These are phyloP conservation scores for Colletotrichum godetiae DNA, from an alignment of 2,329 filamentous ascomycete genomes.

Conservation along the genomic window DNA sequence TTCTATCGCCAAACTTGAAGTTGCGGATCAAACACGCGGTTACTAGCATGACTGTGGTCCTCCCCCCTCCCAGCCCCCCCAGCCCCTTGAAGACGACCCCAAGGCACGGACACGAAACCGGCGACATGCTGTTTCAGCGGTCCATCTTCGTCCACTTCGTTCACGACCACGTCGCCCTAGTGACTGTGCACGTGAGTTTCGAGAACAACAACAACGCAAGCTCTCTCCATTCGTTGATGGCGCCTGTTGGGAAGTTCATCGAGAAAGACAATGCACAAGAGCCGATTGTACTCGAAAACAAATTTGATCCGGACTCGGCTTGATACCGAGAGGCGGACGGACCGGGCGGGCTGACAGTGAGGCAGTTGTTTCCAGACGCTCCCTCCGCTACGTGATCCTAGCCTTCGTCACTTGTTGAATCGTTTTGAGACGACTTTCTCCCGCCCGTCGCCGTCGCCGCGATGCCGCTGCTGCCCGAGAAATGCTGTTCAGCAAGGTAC, in stretches of 20 bases:
- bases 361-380: background rate
- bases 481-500: background rate
- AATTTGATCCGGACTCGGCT: background rate
- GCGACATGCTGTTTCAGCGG: constrained; percentile 34
- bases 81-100: background rate
- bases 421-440: background rate
- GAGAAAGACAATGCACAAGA: background rate
- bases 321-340: background rate
- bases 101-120: constrained; percentile 29
- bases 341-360: background rate
- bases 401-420: background rate
- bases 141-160: constrained; percentile 13
- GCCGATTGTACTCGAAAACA: background rate
- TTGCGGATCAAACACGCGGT: constrained; percentile 28
- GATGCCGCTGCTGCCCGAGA: background rate
- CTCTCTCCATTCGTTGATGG: background rate
- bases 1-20: constrained; percentile 17
- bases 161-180: constrained; percentile 26
- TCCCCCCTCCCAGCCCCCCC: background rate
- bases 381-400: background rate
- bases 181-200: background rate
- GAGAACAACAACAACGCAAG: background rate
- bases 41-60: constrained; percentile 12
- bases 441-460: background rate
- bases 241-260: background rate